Percentiles rank a stretch among this genome's conserved stretches.
Evolutionary conservation across 2,329 filamentous ascomycete species (phyloP).

Genomic region (Cercospora sp.): DNA sequence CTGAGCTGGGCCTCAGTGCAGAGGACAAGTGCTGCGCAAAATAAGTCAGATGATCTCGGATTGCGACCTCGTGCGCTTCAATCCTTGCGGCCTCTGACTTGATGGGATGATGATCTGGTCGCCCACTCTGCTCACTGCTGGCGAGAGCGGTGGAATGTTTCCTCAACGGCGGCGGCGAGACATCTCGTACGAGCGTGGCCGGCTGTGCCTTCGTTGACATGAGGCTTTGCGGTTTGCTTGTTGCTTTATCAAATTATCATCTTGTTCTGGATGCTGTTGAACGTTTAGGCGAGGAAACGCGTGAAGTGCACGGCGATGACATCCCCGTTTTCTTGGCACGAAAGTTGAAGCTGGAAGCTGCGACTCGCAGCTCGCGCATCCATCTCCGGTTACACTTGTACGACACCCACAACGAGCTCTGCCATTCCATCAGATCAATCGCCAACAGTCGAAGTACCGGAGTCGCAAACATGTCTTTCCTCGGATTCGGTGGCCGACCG

Average conservation of each 20-base stretch:
- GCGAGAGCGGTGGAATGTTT: conserved; percentile 19
- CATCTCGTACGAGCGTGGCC: conserved; percentile 29
- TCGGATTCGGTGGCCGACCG: conserved; percentile 67
- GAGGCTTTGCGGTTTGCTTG: neutral
- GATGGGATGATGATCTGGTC: conserved; percentile 8
- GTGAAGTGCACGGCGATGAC: conserved; percentile 9
- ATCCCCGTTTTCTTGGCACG: conserved; percentile 7
- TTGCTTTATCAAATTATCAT: neutral
- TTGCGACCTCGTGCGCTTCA: conserved; percentile 52
- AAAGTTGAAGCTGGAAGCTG: neutral
- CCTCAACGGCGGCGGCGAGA: conserved; percentile 36
- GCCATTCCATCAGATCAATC: neutral
- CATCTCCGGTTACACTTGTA: neutral
- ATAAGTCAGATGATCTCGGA: conserved; percentile 52
- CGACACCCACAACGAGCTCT: neutral
- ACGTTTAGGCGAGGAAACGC: neutral
- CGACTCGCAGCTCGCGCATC: neutral
- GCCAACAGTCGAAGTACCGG: neutral
- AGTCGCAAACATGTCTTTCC: conserved; percentile 61
- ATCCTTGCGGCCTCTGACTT: conserved; percentile 45
- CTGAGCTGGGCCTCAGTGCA: conserved; percentile 30
- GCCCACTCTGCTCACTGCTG: neutral
- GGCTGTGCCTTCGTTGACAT: conserved; percentile 17
- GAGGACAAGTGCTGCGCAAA: conserved; percentile 47
- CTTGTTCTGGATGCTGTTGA: neutral